phyloP scores from a whole-genome alignment of 768 basidiomycete genomes.

The Leccinum pellstonianum region DNA sequence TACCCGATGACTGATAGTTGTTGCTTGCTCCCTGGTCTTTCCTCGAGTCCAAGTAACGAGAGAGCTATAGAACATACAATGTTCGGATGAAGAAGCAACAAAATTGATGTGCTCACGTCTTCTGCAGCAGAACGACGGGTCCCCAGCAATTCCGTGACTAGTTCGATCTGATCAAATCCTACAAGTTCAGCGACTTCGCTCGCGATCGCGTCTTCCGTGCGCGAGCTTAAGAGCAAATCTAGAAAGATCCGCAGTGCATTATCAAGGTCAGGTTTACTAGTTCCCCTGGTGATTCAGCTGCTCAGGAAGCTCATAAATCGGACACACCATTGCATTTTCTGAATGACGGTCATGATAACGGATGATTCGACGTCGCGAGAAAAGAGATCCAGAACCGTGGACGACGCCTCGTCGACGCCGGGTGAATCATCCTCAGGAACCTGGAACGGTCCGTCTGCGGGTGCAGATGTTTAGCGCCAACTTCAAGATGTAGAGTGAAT shows the following conservation, averaged over 20 bases:
- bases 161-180: slow-evolving; percentile 82
- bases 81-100: neutral
- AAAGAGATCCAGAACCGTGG: slow-evolving; percentile 37
- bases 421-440: slow-evolving; percentile 9
- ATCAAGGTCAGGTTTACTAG: slow-evolving; percentile 14
- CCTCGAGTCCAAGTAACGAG: slow-evolving; percentile 3
- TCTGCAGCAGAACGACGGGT: slow-evolving; percentile 48
- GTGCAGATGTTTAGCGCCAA: slow-evolving; percentile 5
- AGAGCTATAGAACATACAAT: slow-evolving; percentile 16
- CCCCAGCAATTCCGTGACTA: slow-evolving; percentile 67
- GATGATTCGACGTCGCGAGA: neutral
- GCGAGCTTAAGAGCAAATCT: slow-evolving; percentile 46
- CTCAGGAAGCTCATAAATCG: neutral
- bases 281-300: slow-evolving; percentile 9
- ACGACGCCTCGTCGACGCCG: slow-evolving; percentile 23
- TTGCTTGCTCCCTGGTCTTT: neutral
- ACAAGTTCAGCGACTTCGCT: slow-evolving; percentile 74
- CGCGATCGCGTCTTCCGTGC: slow-evolving; percentile 69
- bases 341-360: slow-evolving; percentile 7
- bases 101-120: slow-evolving; percentile 41
- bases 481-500: neutral
- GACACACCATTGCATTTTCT: slow-evolving; percentile 19
- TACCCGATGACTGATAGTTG: slow-evolving; percentile 10
- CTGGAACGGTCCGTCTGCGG: slow-evolving; percentile 17
- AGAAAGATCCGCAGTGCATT: slow-evolving; percentile 23